A percentile compares a stretch with the other conserved stretches of the same genome.
Conservation (phyloP, 495 filamentous ascomycete species). For the Talaromyces wortmannii region DNA sequence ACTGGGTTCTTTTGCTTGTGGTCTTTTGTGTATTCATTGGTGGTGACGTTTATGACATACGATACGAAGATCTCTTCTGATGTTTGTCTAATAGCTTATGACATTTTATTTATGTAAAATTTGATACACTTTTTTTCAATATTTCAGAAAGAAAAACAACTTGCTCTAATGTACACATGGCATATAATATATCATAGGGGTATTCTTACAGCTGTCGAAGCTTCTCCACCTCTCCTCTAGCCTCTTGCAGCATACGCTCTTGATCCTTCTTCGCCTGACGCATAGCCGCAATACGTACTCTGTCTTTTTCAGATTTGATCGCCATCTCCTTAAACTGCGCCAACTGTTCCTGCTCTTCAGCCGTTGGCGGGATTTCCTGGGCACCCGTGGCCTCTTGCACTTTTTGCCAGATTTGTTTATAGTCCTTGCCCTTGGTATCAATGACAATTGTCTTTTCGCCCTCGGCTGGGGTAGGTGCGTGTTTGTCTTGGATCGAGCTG, state of each 20-base stretch:
- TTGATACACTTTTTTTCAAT: conserved; percentile 4
- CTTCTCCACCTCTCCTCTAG: conserved; percentile 38
- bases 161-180: conserved; percentile 6
- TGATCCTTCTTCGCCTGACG: conserved; percentile 55
- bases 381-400: conserved; percentile 67
- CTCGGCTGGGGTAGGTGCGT: conserved; percentile 25
- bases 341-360: conserved; percentile 54
- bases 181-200: neutral
- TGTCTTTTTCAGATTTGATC: conserved; percentile 44
- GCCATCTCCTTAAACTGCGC: conserved; percentile 51
- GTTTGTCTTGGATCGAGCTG: conserved; percentile 20
- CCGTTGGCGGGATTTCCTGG: conserved; percentile 46
- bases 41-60: neutral
- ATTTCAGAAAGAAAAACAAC: conserved; percentile 4
- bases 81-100: neutral
- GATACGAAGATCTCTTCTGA: neutral
- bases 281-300: conserved; percentile 45
- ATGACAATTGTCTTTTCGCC: conserved; percentile 27
- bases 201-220: conserved; percentile 20
- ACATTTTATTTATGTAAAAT: neutral
- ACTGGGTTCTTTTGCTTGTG: neutral
- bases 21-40: neutral
- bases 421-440: conserved; percentile 27
- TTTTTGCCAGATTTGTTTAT: conserved; percentile 55
- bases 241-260: conserved; percentile 57